These are phyloP conservation scores for Millerozyma miso DNA, from an alignment of 805 yeast species.

Conservation along the genomic window DNA sequence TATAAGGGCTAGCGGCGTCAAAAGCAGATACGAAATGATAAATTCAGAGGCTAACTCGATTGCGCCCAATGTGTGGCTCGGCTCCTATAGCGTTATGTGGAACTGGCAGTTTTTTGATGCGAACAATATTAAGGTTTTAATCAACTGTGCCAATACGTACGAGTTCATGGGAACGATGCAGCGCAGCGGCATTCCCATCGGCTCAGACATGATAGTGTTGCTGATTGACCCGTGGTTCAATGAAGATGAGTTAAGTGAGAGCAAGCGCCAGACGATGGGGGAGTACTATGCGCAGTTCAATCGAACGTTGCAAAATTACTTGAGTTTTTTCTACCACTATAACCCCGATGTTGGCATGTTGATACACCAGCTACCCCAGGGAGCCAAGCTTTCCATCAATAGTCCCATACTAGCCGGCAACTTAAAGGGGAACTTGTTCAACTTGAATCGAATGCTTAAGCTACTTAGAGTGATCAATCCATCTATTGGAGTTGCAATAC, in stretches of 20 bases:
- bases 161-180: constrained; percentile 25
- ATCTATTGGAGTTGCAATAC: constrained; percentile 26
- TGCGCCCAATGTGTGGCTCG: constrained; percentile 26
- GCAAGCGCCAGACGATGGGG: constrained; percentile 16
- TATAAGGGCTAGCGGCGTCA: neutral
- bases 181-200: constrained; percentile 16
- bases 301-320: constrained; percentile 33
- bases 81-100: constrained; percentile 13
- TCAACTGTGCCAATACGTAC: constrained; percentile 34
- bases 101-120: constrained; percentile 13
- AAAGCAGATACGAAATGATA: neutral
- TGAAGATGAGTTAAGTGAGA: constrained; percentile 11
- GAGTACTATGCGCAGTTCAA: constrained; percentile 28
- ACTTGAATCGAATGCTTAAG: constrained; percentile 30
- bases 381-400: constrained; percentile 17
- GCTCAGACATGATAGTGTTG: constrained; percentile 35
- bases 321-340: constrained; percentile 30
- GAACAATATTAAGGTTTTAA: constrained; percentile 31
- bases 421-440: constrained; percentile 33
- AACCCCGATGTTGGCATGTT: constrained; percentile 25
- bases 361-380: constrained; percentile 28
- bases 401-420: constrained; percentile 37
- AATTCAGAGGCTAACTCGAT: neutral
- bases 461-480: constrained; percentile 30
- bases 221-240: constrained; percentile 34